These are phyloP conservation scores for Abrus pulchellus DNA, from an alignment of 306 rosid genomes.

Conservation along the genomic window DNA sequence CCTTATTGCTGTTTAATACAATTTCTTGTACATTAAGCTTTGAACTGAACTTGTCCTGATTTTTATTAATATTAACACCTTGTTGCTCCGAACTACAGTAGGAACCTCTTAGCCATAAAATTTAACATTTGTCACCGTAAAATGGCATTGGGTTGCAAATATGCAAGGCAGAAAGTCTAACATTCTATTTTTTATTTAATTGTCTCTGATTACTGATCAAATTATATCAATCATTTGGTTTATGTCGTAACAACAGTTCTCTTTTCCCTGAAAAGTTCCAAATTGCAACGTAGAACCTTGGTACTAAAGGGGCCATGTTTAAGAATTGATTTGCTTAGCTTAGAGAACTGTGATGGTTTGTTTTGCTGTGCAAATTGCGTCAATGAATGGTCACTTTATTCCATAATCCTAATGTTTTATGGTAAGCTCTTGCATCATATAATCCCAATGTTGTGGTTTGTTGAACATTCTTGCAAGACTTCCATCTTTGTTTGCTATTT, in stretches of 20 bases:
- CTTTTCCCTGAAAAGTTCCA: neutral
- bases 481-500: neutral
- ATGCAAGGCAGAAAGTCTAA: slow-evolving; percentile 20
- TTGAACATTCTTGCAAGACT: neutral
- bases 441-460: slow-evolving; percentile 16
- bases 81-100: slow-evolving; percentile 12
- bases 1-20: slow-evolving; percentile 17
- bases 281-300: neutral
- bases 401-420: neutral
- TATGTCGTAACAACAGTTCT: neutral
- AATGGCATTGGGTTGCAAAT: neutral
- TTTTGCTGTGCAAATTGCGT: slow-evolving; percentile 4
- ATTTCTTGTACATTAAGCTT: slow-evolving; percentile 35
- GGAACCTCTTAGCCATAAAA: slow-evolving; percentile 19
- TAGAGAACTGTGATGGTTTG: neutral
- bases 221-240: slow-evolving; percentile 1
- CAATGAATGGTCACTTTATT: neutral
- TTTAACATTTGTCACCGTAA: neutral
- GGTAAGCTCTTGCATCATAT: neutral
- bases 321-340: neutral
- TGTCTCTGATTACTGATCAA: slow-evolving; percentile 14
- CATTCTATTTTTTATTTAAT: neutral
- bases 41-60: neutral
- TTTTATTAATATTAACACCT: slow-evolving; percentile 23
- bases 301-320: neutral